Conservation (phyloP, 163 green algal species). For the Scenedesmus sp. region DNA sequence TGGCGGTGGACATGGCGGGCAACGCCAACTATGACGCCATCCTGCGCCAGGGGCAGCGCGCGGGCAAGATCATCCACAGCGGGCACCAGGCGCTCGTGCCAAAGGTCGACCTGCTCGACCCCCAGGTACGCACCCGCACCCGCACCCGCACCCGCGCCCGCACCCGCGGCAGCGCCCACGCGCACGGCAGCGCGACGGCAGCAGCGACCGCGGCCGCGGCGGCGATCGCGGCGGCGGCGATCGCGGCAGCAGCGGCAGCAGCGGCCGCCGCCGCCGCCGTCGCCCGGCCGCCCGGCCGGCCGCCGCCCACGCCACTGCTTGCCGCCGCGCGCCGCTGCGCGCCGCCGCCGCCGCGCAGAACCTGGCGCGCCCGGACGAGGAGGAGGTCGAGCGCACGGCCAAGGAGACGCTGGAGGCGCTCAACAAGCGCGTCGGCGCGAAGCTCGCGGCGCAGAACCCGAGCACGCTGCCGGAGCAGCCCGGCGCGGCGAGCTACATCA, state of each 20-base stretch:
- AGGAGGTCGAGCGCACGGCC: slow-evolving; percentile 82
- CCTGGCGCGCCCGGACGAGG: slow-evolving; percentile 81
- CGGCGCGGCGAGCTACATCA: slow-evolving; percentile 85
- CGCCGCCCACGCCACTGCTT: too few relatives aligned
- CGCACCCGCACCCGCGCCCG: too few relatives aligned
- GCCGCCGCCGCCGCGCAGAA: slow-evolving; percentile 51
- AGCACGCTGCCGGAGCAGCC: slow-evolving; percentile 83
- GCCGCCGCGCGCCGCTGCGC: too few relatives aligned
- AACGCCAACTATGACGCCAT: slow-evolving; percentile 92
- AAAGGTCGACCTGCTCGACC: slow-evolving; percentile 82
- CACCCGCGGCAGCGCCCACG: too few relatives aligned
- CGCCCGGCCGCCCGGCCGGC: too few relatives aligned
- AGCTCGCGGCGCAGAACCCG: slow-evolving; percentile 82
- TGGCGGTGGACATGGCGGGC: slow-evolving; percentile 83
- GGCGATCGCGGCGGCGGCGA: not conserved
- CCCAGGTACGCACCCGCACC: slow-evolving; percentile 66
- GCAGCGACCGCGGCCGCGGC: not conserved
- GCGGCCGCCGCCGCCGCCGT: not conserved
- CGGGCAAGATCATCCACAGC: slow-evolving; percentile 75
- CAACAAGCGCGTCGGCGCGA: slow-evolving; percentile 77
- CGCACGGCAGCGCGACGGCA: not conserved
- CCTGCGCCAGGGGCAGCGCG: slow-evolving; percentile 73
- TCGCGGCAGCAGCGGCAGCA: not conserved
- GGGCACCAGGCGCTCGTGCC: slow-evolving; percentile 87
- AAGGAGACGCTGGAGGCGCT: slow-evolving; percentile 86